Evolutionary conservation across 2,329 filamentous ascomycete genomes (phyloP).

Genomic region (Meredithiella fracta): DNA sequence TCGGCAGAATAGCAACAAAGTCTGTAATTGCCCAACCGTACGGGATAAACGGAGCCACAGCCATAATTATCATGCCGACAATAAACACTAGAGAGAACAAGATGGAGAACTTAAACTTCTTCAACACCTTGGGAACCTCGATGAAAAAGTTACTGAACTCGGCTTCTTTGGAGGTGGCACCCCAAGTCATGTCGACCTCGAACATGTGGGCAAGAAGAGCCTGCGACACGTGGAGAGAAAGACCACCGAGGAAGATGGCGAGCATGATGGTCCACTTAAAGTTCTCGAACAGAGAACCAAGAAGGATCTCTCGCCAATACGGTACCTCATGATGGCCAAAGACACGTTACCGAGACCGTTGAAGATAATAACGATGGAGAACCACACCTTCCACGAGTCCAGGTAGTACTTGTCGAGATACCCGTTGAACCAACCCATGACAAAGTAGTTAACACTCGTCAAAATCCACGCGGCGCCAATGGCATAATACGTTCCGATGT

Average conservation of each 20-base stretch:
- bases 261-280: slow-evolving; percentile 61
- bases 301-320: slow-evolving; percentile 46
- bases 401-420: slow-evolving; percentile 65
- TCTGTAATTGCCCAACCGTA: slow-evolving; percentile 49
- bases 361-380: slow-evolving; percentile 65
- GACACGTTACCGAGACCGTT: slow-evolving; percentile 58
- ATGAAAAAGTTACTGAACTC: slow-evolving; percentile 74
- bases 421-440: slow-evolving; percentile 60
- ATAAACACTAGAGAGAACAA: slow-evolving; percentile 42
- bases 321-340: slow-evolving; percentile 57
- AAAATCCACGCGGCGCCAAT: slow-evolving; percentile 61
- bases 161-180: slow-evolving; percentile 67
- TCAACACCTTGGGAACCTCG: slow-evolving; percentile 62
- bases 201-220: slow-evolving; percentile 72
- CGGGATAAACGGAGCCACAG: slow-evolving; percentile 46
- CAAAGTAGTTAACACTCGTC: slow-evolving; percentile 58
- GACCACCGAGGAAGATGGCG: slow-evolving; percentile 66
- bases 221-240: slow-evolving; percentile 66
- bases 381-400: slow-evolving; percentile 65
- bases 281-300: slow-evolving; percentile 42
- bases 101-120: slow-evolving; percentile 62
- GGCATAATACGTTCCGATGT: slow-evolving; percentile 68
- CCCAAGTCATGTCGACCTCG: slow-evolving; percentile 74
- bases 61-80: slow-evolving; percentile 46
- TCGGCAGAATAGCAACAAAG: slow-evolving; percentile 60